Base-by-base conservation (phyloP, 495 filamentous ascomycete genomes). In the Daldinia caldariorum region DNA sequence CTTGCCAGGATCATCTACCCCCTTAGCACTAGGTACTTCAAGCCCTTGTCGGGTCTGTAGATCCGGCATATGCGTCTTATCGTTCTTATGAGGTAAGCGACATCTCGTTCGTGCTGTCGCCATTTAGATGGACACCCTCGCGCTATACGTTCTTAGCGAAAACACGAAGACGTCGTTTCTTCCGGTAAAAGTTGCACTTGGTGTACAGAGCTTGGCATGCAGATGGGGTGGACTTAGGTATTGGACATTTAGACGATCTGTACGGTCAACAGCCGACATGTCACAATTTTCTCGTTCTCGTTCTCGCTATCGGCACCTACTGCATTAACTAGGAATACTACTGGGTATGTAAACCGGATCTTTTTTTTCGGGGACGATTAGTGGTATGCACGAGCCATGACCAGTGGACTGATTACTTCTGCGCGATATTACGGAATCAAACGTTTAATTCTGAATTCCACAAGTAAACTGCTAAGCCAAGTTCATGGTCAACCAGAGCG, bases 281-380 rank as follows among this genome's bases (percentile, higher is more conserved):
- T 53, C n/a, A 32, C 49, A 32, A 26, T 26, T 5, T 16, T 53
- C 49, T 53, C 49, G 49, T 53, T 53, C 26, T 53, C 49, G 49
- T 6, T 35, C 34, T 35, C 34, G 26, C 22, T 22, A 18, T 51
- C 47, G 26, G 49, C 3, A 47, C 26, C 0, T 32, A 32, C 4
- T 18, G 6, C 9, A 22, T 20, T 32, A 9, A 5, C 6, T 16
- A 51, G 18, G 12, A 13, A 10, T 7, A 29, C 18, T 29, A 26
- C 26, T 26, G 3, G 1, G 26, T 26, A 1, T 26, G 26, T 26
- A 29, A 51, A n/a, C 49, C 49, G 10, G 49, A 26, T 2, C 31
- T n/a, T 31, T 51, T n/a, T 31, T 31, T 10, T 43, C 39, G 39
- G 41, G 41, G 16, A 9, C 22, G 1, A 51, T 51, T 14, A 51